Evolutionary conservation across 768 basidiomycete genomes (phyloP).

Genomic region (Kwoniella sp.): DNA sequence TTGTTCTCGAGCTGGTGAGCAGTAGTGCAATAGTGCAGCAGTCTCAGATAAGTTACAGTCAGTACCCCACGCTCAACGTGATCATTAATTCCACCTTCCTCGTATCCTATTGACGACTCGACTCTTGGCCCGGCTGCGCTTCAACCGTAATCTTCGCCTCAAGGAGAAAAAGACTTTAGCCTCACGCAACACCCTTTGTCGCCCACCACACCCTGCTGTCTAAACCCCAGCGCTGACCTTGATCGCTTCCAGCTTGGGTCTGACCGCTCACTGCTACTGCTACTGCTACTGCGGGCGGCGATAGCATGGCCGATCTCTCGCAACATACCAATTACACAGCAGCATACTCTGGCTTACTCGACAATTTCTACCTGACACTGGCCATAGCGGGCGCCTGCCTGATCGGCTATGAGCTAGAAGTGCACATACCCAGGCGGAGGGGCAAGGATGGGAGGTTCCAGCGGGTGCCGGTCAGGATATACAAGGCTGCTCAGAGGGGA

Average conservation of each 20-base stretch:
- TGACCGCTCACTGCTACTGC: not conserved
- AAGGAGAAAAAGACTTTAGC: too few species aligned
- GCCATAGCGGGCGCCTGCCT: constrained; percentile 52
- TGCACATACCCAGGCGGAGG: constrained; percentile 46
- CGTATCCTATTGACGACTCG: too few species aligned
- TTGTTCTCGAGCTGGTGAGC: too few species aligned
- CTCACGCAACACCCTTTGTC: too few species aligned
- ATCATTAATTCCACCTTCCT: too few species aligned
- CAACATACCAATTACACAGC: constrained; percentile 48
- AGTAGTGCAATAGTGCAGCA: too few species aligned
- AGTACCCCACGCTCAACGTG: too few species aligned
- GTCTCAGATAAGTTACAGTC: too few species aligned
- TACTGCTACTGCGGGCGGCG: not conserved
- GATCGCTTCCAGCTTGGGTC: not conserved
- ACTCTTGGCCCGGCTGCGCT: too few species aligned
- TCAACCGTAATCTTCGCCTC: too few species aligned
- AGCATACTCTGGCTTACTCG: constrained; percentile 53
- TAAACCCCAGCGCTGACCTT: too few species aligned
- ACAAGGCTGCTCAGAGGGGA: constrained; percentile 18
- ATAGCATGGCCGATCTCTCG: constrained; percentile 50
- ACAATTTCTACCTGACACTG: constrained; percentile 50
- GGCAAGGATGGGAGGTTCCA: constrained; percentile 44
- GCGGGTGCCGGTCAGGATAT: constrained; percentile 35
- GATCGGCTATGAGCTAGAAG: constrained; percentile 50
- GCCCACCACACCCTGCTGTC: too few species aligned